Percentiles rank a stretch among this genome's conserved stretches.
Conservation (phyloP, 129 eudicot species). For the Ambrosia artemisiifolia region DNA sequence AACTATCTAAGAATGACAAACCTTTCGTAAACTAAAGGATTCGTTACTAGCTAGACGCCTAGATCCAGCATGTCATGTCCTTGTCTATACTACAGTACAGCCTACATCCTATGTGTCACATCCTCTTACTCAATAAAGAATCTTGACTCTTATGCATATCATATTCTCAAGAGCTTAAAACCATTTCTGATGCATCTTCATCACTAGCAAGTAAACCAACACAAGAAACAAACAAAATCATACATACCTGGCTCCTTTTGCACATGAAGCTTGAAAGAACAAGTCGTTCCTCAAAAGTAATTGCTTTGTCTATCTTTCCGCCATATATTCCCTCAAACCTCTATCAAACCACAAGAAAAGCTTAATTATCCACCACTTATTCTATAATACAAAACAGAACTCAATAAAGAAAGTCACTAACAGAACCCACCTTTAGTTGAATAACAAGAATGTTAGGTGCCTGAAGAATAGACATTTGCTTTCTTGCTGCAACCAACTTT, state of each 20-base stretch:
- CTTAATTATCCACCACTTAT: constrained; percentile 16
- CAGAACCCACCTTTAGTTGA: constrained; percentile 73
- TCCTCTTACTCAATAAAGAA: background rate
- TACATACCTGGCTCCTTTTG: constrained; percentile 84
- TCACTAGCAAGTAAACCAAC: constrained; percentile 1
- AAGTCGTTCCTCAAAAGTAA: constrained; percentile 78
- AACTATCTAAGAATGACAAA: background rate
- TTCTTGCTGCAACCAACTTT: constrained; percentile 83
- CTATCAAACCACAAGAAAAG: constrained; percentile 39
- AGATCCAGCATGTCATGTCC: background rate
- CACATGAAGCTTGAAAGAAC: constrained; percentile 92
- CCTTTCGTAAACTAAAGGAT: background rate
- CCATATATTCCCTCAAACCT: constrained; percentile 91
- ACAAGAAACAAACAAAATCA: background rate
- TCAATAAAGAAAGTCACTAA: background rate
- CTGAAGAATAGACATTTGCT: constrained; percentile 91
- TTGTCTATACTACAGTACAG: background rate
- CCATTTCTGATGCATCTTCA: background rate
- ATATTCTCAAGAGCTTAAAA: background rate
- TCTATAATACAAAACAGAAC: background rate
- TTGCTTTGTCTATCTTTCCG: constrained; percentile 81
- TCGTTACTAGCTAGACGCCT: background rate
- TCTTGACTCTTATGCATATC: background rate
- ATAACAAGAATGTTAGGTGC: constrained; percentile 96
- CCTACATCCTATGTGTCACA: constrained; percentile 1